These are phyloP conservation scores for Mycena galericulata DNA, from an alignment of 768 basidiomycete genomes.

Conservation along the genomic window DNA sequence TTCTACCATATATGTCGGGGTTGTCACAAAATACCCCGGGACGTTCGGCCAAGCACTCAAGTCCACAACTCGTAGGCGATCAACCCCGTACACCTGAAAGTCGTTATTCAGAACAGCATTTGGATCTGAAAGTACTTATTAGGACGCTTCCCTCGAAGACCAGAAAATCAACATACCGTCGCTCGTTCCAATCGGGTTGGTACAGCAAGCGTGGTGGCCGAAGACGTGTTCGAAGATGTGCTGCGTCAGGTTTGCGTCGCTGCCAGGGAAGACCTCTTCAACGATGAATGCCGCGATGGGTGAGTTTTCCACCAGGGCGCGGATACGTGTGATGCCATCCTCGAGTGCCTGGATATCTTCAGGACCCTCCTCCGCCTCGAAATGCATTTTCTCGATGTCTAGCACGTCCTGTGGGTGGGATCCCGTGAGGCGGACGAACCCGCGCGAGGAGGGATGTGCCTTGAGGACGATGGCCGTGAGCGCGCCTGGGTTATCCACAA, in stretches of 20 bases:
- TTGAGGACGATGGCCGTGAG: slow-evolving; percentile 43
- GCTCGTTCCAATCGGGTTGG: slow-evolving; percentile 44
- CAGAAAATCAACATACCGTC: slow-evolving; percentile 31
- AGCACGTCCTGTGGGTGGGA: slow-evolving; percentile 45
- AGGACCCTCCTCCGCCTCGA: slow-evolving; percentile 40
- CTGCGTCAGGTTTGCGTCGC: slow-evolving; percentile 41
- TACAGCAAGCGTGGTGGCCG: slow-evolving; percentile 48
- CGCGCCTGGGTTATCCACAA: slow-evolving; percentile 38
- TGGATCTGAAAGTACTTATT: slow-evolving; percentile 34
- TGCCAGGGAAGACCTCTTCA: slow-evolving; percentile 39
- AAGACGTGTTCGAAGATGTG: slow-evolving; percentile 41
- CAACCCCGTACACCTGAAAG: slow-evolving; percentile 44
- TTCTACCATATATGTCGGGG: slow-evolving; percentile 47
- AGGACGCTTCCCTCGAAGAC: background rate
- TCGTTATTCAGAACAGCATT: slow-evolving; percentile 46
- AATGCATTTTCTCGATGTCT: slow-evolving; percentile 45
- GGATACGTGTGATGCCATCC: slow-evolving; percentile 41
- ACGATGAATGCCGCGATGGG: slow-evolving; percentile 35
- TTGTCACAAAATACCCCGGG: slow-evolving; percentile 49
- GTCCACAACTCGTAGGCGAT: slow-evolving; percentile 47
- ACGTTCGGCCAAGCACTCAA: slow-evolving; percentile 45
- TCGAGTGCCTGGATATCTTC: slow-evolving; percentile 42
- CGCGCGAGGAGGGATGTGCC: slow-evolving; percentile 45
- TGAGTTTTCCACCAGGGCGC: slow-evolving; percentile 33
- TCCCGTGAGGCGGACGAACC: slow-evolving; percentile 46